phyloP scores from a whole-genome alignment of 192 early-diverging fungal species.

The Spinellus fusiger region DNA sequence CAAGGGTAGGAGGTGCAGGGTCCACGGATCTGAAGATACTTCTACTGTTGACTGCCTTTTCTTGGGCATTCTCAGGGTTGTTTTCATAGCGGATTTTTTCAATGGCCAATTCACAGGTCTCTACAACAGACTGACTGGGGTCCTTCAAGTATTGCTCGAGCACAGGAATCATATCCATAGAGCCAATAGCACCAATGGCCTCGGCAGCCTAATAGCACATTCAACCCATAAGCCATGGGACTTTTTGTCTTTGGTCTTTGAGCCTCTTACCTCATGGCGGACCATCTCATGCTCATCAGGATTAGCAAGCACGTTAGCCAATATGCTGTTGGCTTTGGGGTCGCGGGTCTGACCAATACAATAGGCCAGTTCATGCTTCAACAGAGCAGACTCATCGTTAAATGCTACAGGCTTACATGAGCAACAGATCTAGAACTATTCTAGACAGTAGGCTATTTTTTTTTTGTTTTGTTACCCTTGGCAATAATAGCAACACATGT shows the following conservation, averaged over 20 bases:
- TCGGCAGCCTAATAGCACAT: constrained; percentile 68
- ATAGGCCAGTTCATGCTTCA: constrained; percentile 96
- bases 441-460: no score
- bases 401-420: constrained; percentile 41
- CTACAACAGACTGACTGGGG: constrained; percentile 59
- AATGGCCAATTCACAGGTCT: constrained; percentile 90
- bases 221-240: no score
- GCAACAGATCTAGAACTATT: background rate
- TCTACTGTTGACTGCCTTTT: constrained; percentile 30
- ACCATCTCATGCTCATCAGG: constrained; percentile 86
- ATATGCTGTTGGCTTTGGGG: constrained; percentile 61
- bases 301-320: constrained; percentile 63
- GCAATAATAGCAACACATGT: constrained; percentile 77
- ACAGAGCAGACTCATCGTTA: constrained; percentile 75
- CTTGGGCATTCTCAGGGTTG: constrained; percentile 40
- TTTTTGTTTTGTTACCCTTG: constrained; percentile 43
- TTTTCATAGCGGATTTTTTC: constrained; percentile 80
- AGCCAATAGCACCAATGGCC: constrained; percentile 89
- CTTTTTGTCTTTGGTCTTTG: background rate
- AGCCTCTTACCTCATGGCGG: constrained; percentile 70
- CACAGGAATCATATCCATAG: constrained; percentile 55
- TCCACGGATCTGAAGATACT: constrained; percentile 77
- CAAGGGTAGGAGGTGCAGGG: constrained; percentile 78
- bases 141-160: constrained; percentile 77
- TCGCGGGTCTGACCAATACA: constrained; percentile 94